Percentiles rank a stretch among this genome's conserved stretches.
Conservation (phyloP, 495 filamentous ascomycete species). For the Podospora australis region DNA sequence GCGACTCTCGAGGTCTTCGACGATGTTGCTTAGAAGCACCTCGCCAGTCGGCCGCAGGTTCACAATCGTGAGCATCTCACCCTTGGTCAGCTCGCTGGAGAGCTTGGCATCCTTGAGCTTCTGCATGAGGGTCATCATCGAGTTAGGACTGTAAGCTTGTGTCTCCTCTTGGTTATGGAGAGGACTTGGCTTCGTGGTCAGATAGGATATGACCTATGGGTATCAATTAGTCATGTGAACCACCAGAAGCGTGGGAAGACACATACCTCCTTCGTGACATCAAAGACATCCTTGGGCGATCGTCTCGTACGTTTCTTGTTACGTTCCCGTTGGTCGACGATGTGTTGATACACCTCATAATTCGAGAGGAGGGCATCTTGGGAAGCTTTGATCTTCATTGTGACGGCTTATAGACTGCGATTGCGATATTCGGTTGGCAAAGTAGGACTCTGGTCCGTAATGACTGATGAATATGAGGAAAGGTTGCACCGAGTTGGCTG, state of each 20-base stretch:
- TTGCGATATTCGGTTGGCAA: background rate
- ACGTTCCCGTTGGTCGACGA: constrained; percentile 32
- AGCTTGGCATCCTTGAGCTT: constrained; percentile 26
- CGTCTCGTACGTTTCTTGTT: constrained; percentile 34
- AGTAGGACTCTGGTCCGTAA: constrained; percentile 7
- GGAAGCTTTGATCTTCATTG: constrained; percentile 47
- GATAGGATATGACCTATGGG: constrained; percentile 33
- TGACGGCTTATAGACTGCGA: background rate
- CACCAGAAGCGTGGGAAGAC: too few relatives aligned
- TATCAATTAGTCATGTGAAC: background rate
- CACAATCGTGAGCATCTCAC: constrained; percentile 39
- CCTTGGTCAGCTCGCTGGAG: constrained; percentile 37
- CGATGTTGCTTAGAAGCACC: constrained; percentile 31
- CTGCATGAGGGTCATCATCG: constrained; percentile 31
- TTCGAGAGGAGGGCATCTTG: constrained; percentile 43
- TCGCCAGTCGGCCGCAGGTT: constrained; percentile 36
- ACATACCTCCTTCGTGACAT: constrained; percentile 23
- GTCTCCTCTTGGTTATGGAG: constrained; percentile 38
- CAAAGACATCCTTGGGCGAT: constrained; percentile 32
- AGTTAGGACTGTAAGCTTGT: constrained; percentile 24
- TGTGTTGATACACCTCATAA: constrained; percentile 43
- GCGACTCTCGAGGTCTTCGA: constrained; percentile 42
- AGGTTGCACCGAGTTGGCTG: constrained; percentile 1
- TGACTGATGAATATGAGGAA: background rate
- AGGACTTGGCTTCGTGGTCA: constrained; percentile 34